phyloP scores from a whole-genome alignment of 441 rosid species.

The Pelargonium fulgidum region DNA sequence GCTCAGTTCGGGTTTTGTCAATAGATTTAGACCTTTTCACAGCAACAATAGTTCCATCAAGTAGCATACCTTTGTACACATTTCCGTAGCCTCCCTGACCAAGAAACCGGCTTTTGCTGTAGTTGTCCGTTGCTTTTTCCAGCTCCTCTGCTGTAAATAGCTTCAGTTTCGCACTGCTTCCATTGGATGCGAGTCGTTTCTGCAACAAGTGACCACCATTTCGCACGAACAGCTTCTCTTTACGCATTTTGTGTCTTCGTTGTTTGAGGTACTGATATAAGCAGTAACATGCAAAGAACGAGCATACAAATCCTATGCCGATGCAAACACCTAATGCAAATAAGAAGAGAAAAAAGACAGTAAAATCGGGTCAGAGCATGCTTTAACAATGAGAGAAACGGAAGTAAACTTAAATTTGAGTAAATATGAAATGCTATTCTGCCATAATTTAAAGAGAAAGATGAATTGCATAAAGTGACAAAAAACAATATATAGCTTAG shows the following conservation, averaged over 20 bases:
- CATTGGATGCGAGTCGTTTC: neutral
- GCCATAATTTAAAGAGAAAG: too few species aligned
- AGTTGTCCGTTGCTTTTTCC: neutral
- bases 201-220: neutral
- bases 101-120: conserved; percentile 4
- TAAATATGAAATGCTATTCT: too few species aligned
- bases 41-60: conserved; percentile 1
- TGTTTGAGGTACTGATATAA: neutral
- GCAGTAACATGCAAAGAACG: neutral
- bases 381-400: too few species aligned
- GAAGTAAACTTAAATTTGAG: too few species aligned
- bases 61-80: neutral
- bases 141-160: conserved; percentile 4
- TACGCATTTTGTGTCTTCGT: neutral
- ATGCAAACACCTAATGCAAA: neutral
- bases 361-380: too few species aligned
- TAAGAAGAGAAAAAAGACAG: too few species aligned
- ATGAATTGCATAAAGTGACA: too few species aligned
- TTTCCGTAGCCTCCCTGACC: conserved; percentile 9
- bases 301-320: conserved; percentile 5
- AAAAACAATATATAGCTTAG: too few species aligned
- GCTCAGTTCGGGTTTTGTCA: neutral
- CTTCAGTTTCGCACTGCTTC: neutral
- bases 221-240: neutral
- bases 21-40: neutral